Conservation (phyloP, 176 grass and related monocot species). For the Poa pratensis region DNA sequence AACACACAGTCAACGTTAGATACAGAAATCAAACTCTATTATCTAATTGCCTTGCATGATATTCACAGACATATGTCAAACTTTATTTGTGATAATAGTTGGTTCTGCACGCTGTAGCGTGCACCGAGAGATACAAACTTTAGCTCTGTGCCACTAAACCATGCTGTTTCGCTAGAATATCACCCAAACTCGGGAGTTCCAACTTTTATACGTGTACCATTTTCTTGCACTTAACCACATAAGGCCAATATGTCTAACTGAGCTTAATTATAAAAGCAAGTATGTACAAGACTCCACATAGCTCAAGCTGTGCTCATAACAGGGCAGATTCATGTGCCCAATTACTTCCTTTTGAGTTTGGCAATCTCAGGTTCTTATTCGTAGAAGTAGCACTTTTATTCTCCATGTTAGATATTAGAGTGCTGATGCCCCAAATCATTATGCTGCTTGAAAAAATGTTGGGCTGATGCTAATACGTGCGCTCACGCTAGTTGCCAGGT, state of each 20-base stretch:
- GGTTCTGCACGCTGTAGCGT: not conserved
- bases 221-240: too few relatives aligned
- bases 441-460: constrained; percentile 4
- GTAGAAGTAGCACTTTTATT: not conserved
- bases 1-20: not conserved
- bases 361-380: not conserved
- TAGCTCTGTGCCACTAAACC: too few relatives aligned
- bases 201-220: too few relatives aligned
- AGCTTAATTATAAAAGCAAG: too few relatives aligned
- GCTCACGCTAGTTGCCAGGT: too few relatives aligned
- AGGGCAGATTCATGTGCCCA: not conserved
- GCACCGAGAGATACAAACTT: too few relatives aligned
- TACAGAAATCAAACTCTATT: not conserved
- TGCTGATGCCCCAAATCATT: too few relatives aligned
- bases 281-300: not conserved
- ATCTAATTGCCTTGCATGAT: not conserved
- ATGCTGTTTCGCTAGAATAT: too few relatives aligned
- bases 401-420: too few relatives aligned
- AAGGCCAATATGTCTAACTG: too few relatives aligned
- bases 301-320: not conserved
- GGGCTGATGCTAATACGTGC: not conserved
- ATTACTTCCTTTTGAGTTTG: not conserved
- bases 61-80: not conserved
- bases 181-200: too few relatives aligned
- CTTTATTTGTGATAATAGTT: not conserved